phyloP scores from a whole-genome alignment of 2,329 filamentous ascomycete species.

The Apiospora pterosperma region DNA sequence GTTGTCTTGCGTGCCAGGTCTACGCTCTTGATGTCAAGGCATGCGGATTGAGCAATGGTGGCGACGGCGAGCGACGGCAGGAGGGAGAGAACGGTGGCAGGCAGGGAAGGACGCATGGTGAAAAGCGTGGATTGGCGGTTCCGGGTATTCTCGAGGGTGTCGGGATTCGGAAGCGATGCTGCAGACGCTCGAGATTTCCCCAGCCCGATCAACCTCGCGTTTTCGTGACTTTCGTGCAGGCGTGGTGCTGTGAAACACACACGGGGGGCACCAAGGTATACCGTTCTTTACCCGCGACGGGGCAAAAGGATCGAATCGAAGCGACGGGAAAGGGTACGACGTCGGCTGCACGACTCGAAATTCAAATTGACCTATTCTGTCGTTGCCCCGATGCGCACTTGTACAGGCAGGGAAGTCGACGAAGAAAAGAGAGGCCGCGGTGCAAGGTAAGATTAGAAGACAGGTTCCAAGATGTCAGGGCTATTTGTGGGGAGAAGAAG shows the following conservation, averaged over 20 bases:
- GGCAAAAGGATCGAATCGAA: not conserved
- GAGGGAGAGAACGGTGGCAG: constrained; percentile 7
- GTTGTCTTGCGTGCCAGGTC: constrained; percentile 37
- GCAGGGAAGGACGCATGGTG: constrained; percentile 10
- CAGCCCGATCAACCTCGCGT: not conserved
- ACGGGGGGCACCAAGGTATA: not conserved
- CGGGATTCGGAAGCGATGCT: not conserved
- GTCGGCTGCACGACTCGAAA: not conserved
- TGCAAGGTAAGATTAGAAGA: too few relatives aligned
- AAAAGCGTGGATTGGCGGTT: not conserved
- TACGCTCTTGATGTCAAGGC: constrained; percentile 34
- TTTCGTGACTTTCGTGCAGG: not conserved
- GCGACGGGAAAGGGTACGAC: not conserved
- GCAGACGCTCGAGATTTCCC: not conserved
- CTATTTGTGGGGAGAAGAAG: not conserved
- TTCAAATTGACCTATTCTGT: not conserved
- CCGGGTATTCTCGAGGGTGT: not conserved
- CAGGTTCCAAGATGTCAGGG: not conserved
- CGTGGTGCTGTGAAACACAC: not conserved
- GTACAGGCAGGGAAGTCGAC: not conserved
- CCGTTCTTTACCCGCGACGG: not conserved
- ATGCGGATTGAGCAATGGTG: constrained; percentile 25
- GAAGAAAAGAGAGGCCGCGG: not conserved
- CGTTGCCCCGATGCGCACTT: not conserved
- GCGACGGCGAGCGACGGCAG: constrained; percentile 10